Conservation (phyloP, 2,329 filamentous ascomycete genomes). For the Cercospora nicotianae region DNA sequence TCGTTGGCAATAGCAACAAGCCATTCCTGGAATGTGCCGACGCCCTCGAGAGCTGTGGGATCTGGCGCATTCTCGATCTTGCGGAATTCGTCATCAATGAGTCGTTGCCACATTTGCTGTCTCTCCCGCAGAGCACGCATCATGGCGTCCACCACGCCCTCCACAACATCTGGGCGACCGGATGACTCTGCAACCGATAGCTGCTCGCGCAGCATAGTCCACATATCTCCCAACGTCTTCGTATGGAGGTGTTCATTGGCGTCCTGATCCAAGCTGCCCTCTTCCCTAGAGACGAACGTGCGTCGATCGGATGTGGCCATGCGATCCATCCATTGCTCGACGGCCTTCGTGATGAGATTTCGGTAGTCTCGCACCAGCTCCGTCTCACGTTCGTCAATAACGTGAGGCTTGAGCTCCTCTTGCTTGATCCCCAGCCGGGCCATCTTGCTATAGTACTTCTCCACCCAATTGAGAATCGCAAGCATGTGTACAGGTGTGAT, state of each 20-base stretch:
- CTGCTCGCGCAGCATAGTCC: slow-evolving; percentile 96
- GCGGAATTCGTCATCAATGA: slow-evolving; percentile 80
- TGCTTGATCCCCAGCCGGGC: slow-evolving; percentile 75
- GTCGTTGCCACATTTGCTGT: slow-evolving; percentile 81
- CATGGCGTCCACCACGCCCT: slow-evolving; percentile 96
- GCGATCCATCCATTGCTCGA: slow-evolving; percentile 96
- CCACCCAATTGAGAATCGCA: slow-evolving; percentile 89
- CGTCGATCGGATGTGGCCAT: slow-evolving; percentile 81
- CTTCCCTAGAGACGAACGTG: slow-evolving; percentile 74
- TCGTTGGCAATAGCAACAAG: slow-evolving; percentile 96
- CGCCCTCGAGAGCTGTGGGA: slow-evolving; percentile 64
- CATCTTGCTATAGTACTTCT: slow-evolving; percentile 97
- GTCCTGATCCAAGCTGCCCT: slow-evolving; percentile 81
- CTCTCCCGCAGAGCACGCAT: slow-evolving; percentile 79
- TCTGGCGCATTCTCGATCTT: slow-evolving; percentile 65
- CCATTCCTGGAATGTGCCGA: slow-evolving; percentile 81
- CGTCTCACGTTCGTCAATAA: slow-evolving; percentile 84
- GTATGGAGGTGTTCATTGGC: slow-evolving; percentile 90
- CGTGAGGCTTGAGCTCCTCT: slow-evolving; percentile 76
- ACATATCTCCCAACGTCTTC: slow-evolving; percentile 88
- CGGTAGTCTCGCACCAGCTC: slow-evolving; percentile 94
- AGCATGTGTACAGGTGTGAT: slow-evolving; percentile 85
- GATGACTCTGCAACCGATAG: slow-evolving; percentile 81
- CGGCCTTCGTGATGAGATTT: slow-evolving; percentile 88
- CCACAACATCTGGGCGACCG: slow-evolving; percentile 82